Base-by-base conservation (phyloP, 495 filamentous ascomycete species). In the Evernia prunastri region DNA sequence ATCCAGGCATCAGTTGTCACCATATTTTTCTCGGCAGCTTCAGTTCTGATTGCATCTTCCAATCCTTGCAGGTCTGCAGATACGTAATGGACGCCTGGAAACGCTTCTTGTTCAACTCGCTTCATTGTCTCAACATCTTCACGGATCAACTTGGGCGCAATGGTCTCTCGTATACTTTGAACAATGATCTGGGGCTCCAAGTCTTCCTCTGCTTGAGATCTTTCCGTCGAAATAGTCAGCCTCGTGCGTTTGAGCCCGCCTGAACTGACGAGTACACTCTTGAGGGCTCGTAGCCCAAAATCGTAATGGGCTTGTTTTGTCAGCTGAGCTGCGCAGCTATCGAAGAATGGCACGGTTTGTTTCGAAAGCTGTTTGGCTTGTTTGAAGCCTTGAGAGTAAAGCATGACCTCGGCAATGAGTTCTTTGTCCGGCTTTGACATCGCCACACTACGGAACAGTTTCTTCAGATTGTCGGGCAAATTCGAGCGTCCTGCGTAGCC, bases 341-440 rank as follows among this genome's bases (percentile, higher is more conserved):
- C 94, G 75, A 99, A 97, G 81, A 99, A 97, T 0, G 94, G 95
- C 53, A 99, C 94, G 1, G 91, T 95, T 58, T 96, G 90, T 73
- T 89, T 92, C 8, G 94, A 95, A 20, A 99, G 79, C 63, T 87
- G 80, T 76, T 97, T 97, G 36, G 94, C 94, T 72, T 95, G 89
- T 70, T 88, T 92, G 81, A 99, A 99, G 67, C 94, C 94, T 78
- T 99, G 94, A 8, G 94, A 99, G 79, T 95, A 99, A 27, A 99
- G 86, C 94, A 97, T 99, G 62, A 99, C 94, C 78, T 99, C 94
- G 23, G 94, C 88, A 76, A 99, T 99, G 66, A 97, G 89, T 73
- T 99, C 94, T 75, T 99, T 99, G 78, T 99, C 94, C 0, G 94
- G 94, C 75, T 97, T 97, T 12, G 95, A 97, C 94, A 99, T 99